Evolutionary conservation across 2,329 filamentous ascomycete species (phyloP).

Genomic region (Fusarium sp.): DNA sequence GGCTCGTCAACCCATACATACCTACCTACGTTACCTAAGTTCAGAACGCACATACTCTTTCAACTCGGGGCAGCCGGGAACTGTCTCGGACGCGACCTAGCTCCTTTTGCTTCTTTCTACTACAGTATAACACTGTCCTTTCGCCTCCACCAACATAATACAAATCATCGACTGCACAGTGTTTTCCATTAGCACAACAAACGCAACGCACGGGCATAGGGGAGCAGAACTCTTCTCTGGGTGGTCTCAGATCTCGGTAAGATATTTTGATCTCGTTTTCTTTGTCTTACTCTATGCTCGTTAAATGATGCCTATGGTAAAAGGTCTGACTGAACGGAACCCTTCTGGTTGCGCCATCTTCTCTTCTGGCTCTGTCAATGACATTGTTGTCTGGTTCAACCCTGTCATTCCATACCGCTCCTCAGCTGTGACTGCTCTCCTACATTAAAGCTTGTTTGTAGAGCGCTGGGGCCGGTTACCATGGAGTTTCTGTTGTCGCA

Average conservation of each 20-base stretch:
- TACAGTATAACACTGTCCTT: background rate
- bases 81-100: background rate
- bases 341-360: constrained; percentile 55
- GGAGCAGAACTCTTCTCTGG: background rate
- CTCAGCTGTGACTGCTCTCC: constrained; percentile 11
- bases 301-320: constrained; percentile 69
- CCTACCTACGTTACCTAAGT: background rate
- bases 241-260: constrained; percentile 20
- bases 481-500: constrained; percentile 48
- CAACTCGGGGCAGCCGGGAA: background rate
- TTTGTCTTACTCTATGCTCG: background rate
- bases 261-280: constrained; percentile 2
- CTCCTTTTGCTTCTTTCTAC: background rate
- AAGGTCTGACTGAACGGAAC: constrained; percentile 66
- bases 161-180: background rate
- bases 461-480: constrained; percentile 29
- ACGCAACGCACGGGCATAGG: background rate
- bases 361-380: constrained; percentile 21
- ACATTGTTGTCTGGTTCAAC: constrained; percentile 20
- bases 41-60: background rate
- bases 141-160: background rate
- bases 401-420: constrained; percentile 18
- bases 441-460: constrained; percentile 19
- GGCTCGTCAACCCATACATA: background rate
- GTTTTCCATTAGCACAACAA: background rate